Evolutionary conservation across 2,329 filamentous ascomycete species (phyloP).

Genomic region (Venturia asperata): DNA sequence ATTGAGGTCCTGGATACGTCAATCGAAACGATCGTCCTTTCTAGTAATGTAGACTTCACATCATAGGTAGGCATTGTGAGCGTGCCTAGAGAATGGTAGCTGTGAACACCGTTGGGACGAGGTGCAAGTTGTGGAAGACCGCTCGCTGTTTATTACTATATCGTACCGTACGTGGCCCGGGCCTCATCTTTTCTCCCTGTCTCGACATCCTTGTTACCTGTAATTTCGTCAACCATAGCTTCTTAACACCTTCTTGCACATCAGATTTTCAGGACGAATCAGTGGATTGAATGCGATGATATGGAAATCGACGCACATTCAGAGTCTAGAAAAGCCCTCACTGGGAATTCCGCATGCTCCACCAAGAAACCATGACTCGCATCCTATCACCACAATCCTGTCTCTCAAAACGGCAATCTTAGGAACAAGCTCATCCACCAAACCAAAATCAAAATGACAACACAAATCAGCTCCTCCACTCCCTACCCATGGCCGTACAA

Average conservation of each 20-base stretch:
- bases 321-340: not conserved
- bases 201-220: too few relatives aligned
- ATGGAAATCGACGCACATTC: too few relatives aligned
- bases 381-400: not conserved
- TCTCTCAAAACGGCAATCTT: not conserved
- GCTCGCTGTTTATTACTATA: too few relatives aligned
- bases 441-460: not conserved
- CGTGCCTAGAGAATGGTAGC: not conserved
- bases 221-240: too few relatives aligned
- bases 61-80: not conserved
- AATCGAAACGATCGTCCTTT: not conserved
- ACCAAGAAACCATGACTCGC: conserved; percentile 19
- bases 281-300: too few relatives aligned
- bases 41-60: not conserved
- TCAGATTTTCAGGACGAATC: too few relatives aligned
- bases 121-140: not conserved
- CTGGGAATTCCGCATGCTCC: not conserved
- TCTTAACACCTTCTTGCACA: too few relatives aligned
- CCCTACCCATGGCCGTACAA: conserved; percentile 40
- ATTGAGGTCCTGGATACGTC: not conserved
- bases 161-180: too few relatives aligned
- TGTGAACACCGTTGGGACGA: not conserved
- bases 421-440: not conserved
- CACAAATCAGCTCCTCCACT: not conserved
- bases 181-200: too few relatives aligned